Base-by-base conservation (phyloP, 768 basidiomycete genomes). In the Leccinum aurantiacum region DNA sequence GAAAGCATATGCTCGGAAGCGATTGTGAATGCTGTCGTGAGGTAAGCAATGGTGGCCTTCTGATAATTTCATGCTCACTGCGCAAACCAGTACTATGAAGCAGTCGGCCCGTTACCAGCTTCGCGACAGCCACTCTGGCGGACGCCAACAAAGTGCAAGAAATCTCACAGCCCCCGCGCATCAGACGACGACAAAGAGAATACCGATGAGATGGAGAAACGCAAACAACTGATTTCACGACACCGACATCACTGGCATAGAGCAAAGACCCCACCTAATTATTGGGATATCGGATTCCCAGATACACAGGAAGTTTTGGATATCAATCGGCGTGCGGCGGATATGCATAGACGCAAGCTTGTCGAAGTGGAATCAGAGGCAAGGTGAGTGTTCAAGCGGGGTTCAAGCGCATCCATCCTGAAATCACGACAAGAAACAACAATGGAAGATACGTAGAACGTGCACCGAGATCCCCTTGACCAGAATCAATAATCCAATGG, bases 211-310 rank as follows among this genome's bases (percentile, higher is more conserved):
- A 70, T 75, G 48, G 75, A 75, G 13, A 74, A 79, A n/a, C 91
- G 90, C 69, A 85, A 84, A 73, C 81, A 89, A 62, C 75, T 79
- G 7, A 87, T 92, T 53, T 91, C 89, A 38, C 80, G 87, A 31
- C 90, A 92, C 71, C 80, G 89, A 15, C 80, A 86, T 60, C 80
- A 86, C 19, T 93, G 89, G 90, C 79, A 79, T 29, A 80, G 84
- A 50, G 80, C 86, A 1, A 81, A 79, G 53, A 94, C 92, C 2
- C 95, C 95, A 11, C 93, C 92, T 1, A 86, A 85, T 15, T 96
- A 91, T 74, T 95, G 93, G 91, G 80, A 88, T 58, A 94, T 95
- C 59, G 93, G 90, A 1, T 95, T 98, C 70, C 95, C 95, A 1
- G 79, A 80, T 63, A 95, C 94, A 4, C 94, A 95, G 71, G 85